Evolutionary conservation across 129 eudicot genomes (phyloP).

Genomic region (Tagetes patula): DNA sequence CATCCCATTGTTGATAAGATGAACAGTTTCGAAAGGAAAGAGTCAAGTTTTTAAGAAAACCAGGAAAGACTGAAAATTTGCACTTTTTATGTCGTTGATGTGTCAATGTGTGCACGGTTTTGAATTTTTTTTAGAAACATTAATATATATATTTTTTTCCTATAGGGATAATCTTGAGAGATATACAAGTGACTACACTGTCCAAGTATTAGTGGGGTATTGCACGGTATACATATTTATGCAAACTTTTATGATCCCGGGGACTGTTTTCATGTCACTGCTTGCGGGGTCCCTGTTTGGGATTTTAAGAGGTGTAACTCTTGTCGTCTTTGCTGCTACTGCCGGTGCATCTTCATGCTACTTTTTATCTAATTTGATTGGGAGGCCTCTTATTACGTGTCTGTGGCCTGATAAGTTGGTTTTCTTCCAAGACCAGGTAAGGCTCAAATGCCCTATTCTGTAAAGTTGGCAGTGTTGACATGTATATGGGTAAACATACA

Average conservation of each 20-base stretch:
- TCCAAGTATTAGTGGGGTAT: constrained; percentile 84
- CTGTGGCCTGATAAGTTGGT: constrained; percentile 81
- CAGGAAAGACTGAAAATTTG: background rate
- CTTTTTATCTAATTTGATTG: constrained; percentile 76
- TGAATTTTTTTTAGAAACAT: background rate
- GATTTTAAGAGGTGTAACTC: constrained; percentile 70
- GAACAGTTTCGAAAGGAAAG: background rate
- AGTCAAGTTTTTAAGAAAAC: background rate
- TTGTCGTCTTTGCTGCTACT: constrained; percentile 83
- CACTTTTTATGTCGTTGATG: background rate
- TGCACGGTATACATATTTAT: constrained; percentile 79
- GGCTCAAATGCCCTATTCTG: background rate
- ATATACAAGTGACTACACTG: constrained; percentile 87
- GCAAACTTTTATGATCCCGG: constrained; percentile 99
- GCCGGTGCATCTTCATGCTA: constrained; percentile 96
- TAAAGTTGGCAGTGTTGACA: background rate
- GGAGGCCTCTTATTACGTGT: constrained; percentile 75
- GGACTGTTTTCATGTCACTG: constrained; percentile 88
- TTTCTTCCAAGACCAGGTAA: constrained; percentile 86
- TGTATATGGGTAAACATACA: background rate
- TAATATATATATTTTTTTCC: background rate
- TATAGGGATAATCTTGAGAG: constrained; percentile 76
- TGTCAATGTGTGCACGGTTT: background rate
- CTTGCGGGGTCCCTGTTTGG: constrained; percentile 90
- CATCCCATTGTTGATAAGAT: background rate